Percentiles rank a stretch among this genome's conserved stretches.
Evolutionary conservation across 257 asterid species (phyloP).

Genomic region (Ligustrum vulgare): DNA sequence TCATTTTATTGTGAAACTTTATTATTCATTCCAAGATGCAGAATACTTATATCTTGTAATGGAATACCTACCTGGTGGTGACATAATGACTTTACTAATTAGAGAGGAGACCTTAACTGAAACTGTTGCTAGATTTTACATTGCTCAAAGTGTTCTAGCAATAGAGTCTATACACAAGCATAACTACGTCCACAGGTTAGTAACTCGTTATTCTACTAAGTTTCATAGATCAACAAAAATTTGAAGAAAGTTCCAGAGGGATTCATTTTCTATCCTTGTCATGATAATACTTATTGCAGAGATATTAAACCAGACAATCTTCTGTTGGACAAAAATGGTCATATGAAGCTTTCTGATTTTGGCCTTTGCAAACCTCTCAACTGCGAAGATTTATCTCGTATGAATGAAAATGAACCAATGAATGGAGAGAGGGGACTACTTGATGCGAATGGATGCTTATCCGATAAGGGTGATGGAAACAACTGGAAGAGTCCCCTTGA

Average conservation of each 20-base stretch:
- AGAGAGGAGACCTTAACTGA: constrained; percentile 88
- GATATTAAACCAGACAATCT: constrained; percentile 87
- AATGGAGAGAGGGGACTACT: constrained; percentile 8
- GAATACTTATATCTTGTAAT: constrained; percentile 83
- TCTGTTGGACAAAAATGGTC: constrained; percentile 69
- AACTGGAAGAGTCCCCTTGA: constrained; percentile 46
- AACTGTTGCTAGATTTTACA: constrained; percentile 75
- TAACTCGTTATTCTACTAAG: not conserved
- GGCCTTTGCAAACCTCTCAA: constrained; percentile 82
- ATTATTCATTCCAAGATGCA: constrained; percentile 84
- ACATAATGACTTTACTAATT: constrained; percentile 86
- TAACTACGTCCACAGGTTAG: constrained; percentile 54
- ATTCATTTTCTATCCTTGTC: not conserved
- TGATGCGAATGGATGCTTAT: constrained; percentile 24
- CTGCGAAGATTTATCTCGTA: constrained; percentile 34
- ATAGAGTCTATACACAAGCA: constrained; percentile 83
- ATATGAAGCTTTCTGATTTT: constrained; percentile 71
- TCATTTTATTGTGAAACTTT: constrained; percentile 71
- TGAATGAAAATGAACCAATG: constrained; percentile 32
- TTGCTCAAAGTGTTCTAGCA: constrained; percentile 78
- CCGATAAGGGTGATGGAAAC: constrained; percentile 47
- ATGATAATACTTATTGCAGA: constrained; percentile 32
- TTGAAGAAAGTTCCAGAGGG: not conserved
- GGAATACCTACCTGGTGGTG: constrained; percentile 97
- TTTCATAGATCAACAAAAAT: not conserved